Conservation (phyloP, 2,329 filamentous ascomycete species). For the Polytolypa hystricis region DNA sequence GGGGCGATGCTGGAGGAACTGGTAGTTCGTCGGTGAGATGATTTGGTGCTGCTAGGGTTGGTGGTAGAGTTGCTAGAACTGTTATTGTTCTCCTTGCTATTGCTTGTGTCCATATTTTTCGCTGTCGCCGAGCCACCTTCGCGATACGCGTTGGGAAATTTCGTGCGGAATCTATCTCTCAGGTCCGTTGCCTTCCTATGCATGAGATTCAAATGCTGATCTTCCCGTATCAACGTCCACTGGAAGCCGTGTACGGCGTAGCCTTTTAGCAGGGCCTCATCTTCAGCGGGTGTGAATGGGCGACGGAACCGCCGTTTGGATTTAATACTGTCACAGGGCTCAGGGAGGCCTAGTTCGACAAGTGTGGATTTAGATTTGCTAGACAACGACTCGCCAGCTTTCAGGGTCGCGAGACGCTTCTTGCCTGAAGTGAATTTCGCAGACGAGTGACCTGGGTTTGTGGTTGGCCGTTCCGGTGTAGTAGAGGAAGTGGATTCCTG, state of each 20-base stretch:
- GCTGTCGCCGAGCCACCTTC: slow-evolving; percentile 31
- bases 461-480: not conserved
- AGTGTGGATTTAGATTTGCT: slow-evolving; percentile 23
- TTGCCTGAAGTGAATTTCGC: slow-evolving; percentile 8
- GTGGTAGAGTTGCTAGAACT: not conserved
- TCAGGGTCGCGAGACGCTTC: slow-evolving; percentile 13
- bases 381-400: slow-evolving; percentile 20
- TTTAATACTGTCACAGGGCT: slow-evolving; percentile 37
- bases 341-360: slow-evolving; percentile 36
- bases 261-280: slow-evolving; percentile 47
- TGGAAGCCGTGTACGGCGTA: slow-evolving; percentile 48
- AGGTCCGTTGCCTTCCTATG: slow-evolving; percentile 48
- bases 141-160: slow-evolving; percentile 47
- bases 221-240: slow-evolving; percentile 50
- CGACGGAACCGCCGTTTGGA: slow-evolving; percentile 42
- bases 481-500: slow-evolving; percentile 9
- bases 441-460: not conserved
- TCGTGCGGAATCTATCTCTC: slow-evolving; percentile 50
- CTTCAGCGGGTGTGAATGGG: slow-evolving; percentile 46
- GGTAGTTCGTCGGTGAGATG: too few species aligned
- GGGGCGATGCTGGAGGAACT: too few species aligned
- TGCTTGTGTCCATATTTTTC: slow-evolving; percentile 15
- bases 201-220: slow-evolving; percentile 40
- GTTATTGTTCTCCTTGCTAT: not conserved
- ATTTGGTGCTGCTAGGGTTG: not conserved